phyloP scores from a whole-genome alignment of 2,329 filamentous ascomycete species.

The Fusarium dlaminii region DNA sequence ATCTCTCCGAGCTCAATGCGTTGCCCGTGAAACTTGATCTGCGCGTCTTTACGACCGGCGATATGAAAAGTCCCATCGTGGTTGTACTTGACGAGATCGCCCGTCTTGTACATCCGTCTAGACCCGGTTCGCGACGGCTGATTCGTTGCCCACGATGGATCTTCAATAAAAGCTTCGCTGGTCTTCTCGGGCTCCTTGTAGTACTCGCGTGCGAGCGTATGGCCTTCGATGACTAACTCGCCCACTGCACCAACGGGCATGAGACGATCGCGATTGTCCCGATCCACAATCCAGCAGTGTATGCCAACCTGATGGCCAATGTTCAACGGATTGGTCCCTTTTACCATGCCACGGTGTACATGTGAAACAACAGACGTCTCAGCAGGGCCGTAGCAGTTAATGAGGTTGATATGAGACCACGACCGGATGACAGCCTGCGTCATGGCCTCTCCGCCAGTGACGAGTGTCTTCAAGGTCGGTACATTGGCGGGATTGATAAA shows the following conservation, averaged over 20 bases:
- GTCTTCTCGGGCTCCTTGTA: slow-evolving; percentile 52
- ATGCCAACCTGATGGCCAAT: slow-evolving; percentile 31
- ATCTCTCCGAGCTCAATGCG: slow-evolving; percentile 47
- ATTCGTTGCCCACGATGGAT: slow-evolving; percentile 16
- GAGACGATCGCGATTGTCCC: slow-evolving; percentile 39
- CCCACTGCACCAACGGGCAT: slow-evolving; percentile 45
- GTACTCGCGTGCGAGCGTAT: slow-evolving; percentile 60
- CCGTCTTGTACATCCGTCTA: slow-evolving; percentile 36
- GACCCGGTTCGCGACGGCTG: background rate
- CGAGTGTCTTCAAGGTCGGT: slow-evolving; percentile 30
- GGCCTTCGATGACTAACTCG: slow-evolving; percentile 50
- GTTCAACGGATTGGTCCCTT: slow-evolving; percentile 35
- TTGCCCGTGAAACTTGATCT: slow-evolving; percentile 49
- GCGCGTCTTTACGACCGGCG: slow-evolving; percentile 42
- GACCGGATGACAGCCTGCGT: slow-evolving; percentile 31
- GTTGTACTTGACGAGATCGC: slow-evolving; percentile 41
- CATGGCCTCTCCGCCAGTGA: slow-evolving; percentile 40
- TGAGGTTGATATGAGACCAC: slow-evolving; percentile 38
- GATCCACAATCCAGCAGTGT: slow-evolving; percentile 43
- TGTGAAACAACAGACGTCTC: slow-evolving; percentile 37
- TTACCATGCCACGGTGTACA: slow-evolving; percentile 17
- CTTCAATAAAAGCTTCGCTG: slow-evolving; percentile 42
- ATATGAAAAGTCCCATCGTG: slow-evolving; percentile 39
- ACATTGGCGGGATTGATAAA: slow-evolving; percentile 32
- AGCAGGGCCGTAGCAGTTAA: slow-evolving; percentile 37